These are phyloP conservation scores for Saturnispora silvae DNA, from an alignment of 805 yeast genomes.

Conservation along the genomic window DNA sequence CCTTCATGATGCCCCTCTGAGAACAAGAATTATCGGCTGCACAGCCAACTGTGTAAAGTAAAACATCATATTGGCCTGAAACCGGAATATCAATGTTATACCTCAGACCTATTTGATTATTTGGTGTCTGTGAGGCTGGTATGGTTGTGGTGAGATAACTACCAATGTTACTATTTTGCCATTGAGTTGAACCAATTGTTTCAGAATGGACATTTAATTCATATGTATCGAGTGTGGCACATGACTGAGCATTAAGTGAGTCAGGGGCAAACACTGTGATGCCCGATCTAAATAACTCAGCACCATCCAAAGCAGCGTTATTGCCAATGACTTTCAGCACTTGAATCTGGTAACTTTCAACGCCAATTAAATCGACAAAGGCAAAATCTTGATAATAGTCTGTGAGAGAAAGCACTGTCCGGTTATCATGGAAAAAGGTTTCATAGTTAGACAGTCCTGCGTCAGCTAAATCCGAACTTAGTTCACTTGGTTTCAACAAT, in stretches of 20 bases:
- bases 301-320: constrained; percentile 58
- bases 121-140: constrained; percentile 20
- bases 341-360: constrained; percentile 51
- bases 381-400: constrained; percentile 68
- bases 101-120: constrained; percentile 30
- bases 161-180: constrained; percentile 17
- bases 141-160: constrained; percentile 21
- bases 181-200: constrained; percentile 14
- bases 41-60: constrained; percentile 86
- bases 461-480: constrained; percentile 15
- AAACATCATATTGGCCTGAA: constrained; percentile 65
- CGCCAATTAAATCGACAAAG: constrained; percentile 57
- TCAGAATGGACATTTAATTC: constrained; percentile 9
- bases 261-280: constrained; percentile 65
- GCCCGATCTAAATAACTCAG: constrained; percentile 56
- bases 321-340: constrained; percentile 60
- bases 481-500: constrained; percentile 32
- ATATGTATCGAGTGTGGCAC: constrained; percentile 3
- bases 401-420: constrained; percentile 11
- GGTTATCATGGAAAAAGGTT: constrained; percentile 14
- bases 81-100: constrained; percentile 60
- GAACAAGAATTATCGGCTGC: constrained; percentile 52
- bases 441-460: constrained; percentile 8
- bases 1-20: constrained; percentile 69
- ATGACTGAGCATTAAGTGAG: constrained; percentile 37